Conservation (phyloP, 2,329 filamentous ascomycete species). For the Corniculantispora saksenae region DNA sequence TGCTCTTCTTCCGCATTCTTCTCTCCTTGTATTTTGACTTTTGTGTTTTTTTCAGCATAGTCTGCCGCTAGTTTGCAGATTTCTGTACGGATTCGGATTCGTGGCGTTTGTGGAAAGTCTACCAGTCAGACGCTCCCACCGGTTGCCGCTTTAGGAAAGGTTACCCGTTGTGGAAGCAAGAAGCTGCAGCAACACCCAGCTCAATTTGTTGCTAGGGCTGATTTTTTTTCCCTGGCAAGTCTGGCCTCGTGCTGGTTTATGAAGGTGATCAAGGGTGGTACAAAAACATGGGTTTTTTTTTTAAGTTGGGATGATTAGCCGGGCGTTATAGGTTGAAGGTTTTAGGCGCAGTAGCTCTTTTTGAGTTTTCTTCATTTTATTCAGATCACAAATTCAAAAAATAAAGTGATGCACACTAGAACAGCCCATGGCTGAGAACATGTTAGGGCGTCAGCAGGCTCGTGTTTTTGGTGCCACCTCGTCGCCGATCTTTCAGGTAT, state of each 20-base stretch:
- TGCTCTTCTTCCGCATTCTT: not conserved
- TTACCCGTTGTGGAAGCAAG: not conserved
- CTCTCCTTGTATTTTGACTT: not conserved
- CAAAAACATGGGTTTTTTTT: not conserved
- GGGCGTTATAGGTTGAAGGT: slow-evolving; percentile 4
- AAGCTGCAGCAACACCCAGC: not conserved
- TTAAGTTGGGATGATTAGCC: slow-evolving; percentile 12
- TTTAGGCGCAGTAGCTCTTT: not conserved
- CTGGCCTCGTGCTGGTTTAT: not conserved
- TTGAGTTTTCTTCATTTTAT: not conserved
- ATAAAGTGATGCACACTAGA: not conserved
- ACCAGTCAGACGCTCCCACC: not conserved
- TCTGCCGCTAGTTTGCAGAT: not conserved
- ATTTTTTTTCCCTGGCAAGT: not conserved
- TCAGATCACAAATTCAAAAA: not conserved
- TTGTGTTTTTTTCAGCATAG: not conserved
- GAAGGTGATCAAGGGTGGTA: not conserved
- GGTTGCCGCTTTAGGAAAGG: not conserved
- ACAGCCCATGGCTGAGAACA: not conserved
- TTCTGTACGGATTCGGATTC: not conserved
- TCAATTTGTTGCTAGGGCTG: not conserved
- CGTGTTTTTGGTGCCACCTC: not conserved
- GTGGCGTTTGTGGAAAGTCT: not conserved
- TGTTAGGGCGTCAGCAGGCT: not conserved
- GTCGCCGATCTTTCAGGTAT: not conserved